Base-by-base conservation (phyloP, 2,329 filamentous ascomycete species). In the Colletotrichum scovillei region DNA sequence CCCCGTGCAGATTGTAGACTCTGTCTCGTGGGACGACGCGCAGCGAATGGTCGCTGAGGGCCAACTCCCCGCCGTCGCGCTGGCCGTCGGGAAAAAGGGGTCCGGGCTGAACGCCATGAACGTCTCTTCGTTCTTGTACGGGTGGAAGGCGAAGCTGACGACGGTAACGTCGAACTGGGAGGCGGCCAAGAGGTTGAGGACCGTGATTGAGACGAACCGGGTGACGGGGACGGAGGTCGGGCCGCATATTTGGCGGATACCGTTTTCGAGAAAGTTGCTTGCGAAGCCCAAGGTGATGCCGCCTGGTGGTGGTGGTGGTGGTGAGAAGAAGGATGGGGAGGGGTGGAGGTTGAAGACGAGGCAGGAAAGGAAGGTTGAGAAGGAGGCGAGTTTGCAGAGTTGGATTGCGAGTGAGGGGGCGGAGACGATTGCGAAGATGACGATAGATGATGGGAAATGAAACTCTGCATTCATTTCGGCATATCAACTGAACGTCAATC, bases 131-230 rank as follows among this genome's bases (percentile, higher is more conserved):
- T 84, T 83, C 73, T 78, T 84, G 77, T 81, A 84, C 30, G 83
- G 83, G 4, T 85, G 84, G 84, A 79, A 77, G 19, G 77, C 75
- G 14, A 78, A 78, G 9, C 55, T 81, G 2, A 78, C 78, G 24
- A 85, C 83, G 1, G 58, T 85, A 2, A 85, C 84, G 7, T 84
- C 82, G 5, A 85, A 85, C 66, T 84, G 83, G 75, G 84, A 85
- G 76, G 79, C 74, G 14, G 74, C 73, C 22, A 75, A 75, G 66
- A 28, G 73, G 56, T 42, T 75, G n/a, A 46, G 52, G 73, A 73
- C 62, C 5, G 73, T 70, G 16, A 59, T 75, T 2, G 74, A 75
- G 66, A 55, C 60, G 59, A 73, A 62, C 12, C 46, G 66, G 28
- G 24, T 59, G 28, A 52, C 68, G 26, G 71, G 67, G 7, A 46